Base-by-base conservation (phyloP, 345 rosid species). In the Boechera retrofracta region DNA sequence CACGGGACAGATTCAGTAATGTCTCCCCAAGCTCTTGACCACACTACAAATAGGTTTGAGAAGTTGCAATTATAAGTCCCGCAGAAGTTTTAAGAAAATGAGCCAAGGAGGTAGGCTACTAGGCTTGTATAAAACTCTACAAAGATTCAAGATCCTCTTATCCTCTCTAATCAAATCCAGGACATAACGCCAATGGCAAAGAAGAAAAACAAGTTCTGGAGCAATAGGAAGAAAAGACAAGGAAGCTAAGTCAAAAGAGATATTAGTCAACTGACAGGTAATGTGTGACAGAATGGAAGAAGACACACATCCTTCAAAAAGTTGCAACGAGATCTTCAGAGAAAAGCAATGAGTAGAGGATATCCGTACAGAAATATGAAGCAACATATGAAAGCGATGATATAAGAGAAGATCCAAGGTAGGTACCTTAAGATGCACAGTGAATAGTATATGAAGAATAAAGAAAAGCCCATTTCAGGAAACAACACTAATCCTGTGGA, bases 11-110 rank as follows among this genome's bases (percentile, higher is more conserved):
- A 79, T 89, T 88, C 70, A 92, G 74, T 72, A 94, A 75, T 13
- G 84, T 74, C 42, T 89, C 86, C 54, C 98, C 98, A 44, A 94
- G 84, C 82, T 87, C 97, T 82, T 72, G 82, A 44, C 98, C 97
- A 72, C 97, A 90, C 98, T 94, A 80, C 72, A 80, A 69, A 67
- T 3, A 64, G 15, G 45, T 44, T 59, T 4, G 24, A 69, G 57
- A 39, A 8, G 53, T 13, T 61, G 31, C 7, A 36, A 28, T 61
- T 10, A 26, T 52, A 73, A 39, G 28, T 52, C 41, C n/a, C 31
- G 24, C 48, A 60, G 3, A 63, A 63, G 51, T n/a, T 48, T 10
- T 4, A 52, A 62, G 56, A 1, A 62, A 73, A 42, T 8, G 24
- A 62, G 2, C 47, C 59, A 55, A 56, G 15, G 32, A 44, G 10